A percentile compares a stretch with the other conserved stretches of the same genome.
Conservation (phyloP, 2,329 filamentous ascomycete species). For the Cercospora brassicicola region DNA sequence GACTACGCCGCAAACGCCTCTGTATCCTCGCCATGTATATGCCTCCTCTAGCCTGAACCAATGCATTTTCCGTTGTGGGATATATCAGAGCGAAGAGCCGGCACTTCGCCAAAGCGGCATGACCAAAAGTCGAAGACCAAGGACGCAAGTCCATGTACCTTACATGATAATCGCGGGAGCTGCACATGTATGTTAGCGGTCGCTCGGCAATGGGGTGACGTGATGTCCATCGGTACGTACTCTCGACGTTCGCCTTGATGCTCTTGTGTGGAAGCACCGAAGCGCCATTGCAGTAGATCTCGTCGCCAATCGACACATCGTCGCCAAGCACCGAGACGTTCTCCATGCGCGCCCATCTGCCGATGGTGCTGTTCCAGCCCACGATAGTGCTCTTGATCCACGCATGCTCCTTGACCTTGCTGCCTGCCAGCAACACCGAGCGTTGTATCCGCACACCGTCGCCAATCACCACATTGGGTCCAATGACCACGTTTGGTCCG, state of each 20-base stretch:
- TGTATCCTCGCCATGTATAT: conserved; percentile 13
- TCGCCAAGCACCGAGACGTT: conserved; percentile 98
- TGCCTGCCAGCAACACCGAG: conserved; percentile 82
- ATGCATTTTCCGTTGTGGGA: conserved; percentile 13
- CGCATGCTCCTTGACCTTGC: conserved; percentile 96
- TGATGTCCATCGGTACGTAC: conserved; percentile 44
- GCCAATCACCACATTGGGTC: conserved; percentile 85
- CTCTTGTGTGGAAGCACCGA: conserved; percentile 96
- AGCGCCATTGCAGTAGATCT: conserved; percentile 92
- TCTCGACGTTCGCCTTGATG: conserved; percentile 97
- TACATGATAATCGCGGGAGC: conserved; percentile 33
- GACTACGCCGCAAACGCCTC: conserved; percentile 8
- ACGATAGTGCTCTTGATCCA: conserved; percentile 99
- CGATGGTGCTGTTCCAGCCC: conserved; percentile 95
- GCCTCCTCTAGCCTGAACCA: not conserved
- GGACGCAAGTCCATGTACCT: not conserved
- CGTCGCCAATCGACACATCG: conserved; percentile 95
- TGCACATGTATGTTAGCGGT: conserved; percentile 17
- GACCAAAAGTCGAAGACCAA: not conserved
- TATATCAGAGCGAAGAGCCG: conserved; percentile 18
- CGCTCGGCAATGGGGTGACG: not conserved
- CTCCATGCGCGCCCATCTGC: conserved; percentile 93
- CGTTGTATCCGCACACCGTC: conserved; percentile 93
- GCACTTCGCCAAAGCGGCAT: conserved; percentile 8
- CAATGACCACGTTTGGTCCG: conserved; percentile 94